Evolutionary conservation across 2,329 filamentous ascomycete species (phyloP).

Genomic region (Fusarium foetens): DNA sequence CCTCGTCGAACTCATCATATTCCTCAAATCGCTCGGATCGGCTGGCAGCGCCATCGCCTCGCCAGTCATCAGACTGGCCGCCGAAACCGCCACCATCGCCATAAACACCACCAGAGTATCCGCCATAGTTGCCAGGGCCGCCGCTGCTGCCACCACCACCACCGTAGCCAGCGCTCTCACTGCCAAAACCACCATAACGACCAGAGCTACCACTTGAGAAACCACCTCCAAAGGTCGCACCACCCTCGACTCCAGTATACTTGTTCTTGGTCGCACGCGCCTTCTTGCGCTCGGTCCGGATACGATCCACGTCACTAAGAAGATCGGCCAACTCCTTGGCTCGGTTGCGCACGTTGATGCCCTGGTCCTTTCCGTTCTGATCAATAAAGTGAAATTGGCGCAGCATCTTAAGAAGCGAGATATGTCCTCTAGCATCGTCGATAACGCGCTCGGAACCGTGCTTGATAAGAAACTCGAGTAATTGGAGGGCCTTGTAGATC

Average conservation of each 20-base stretch:
- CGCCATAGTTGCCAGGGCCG: slow-evolving; percentile 59
- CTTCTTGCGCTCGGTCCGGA: slow-evolving; percentile 87
- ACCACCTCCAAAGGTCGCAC: slow-evolving; percentile 69
- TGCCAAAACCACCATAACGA: slow-evolving; percentile 92
- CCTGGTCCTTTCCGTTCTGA: slow-evolving; percentile 96
- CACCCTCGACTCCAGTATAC: slow-evolving; percentile 93
- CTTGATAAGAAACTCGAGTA: slow-evolving; percentile 97
- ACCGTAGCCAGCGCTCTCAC: slow-evolving; percentile 79
- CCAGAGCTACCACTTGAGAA: slow-evolving; percentile 61
- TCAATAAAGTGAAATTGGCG: slow-evolving; percentile 98
- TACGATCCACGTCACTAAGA: slow-evolving; percentile 90
- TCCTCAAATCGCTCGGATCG: slow-evolving; percentile 87
- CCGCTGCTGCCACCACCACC: slow-evolving; percentile 46
- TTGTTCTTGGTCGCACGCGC: slow-evolving; percentile 90
- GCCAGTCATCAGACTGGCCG: slow-evolving; percentile 78
- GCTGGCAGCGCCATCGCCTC: slow-evolving; percentile 61
- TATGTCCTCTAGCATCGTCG: slow-evolving; percentile 93
- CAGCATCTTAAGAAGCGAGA: slow-evolving; percentile 97
- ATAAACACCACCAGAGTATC: slow-evolving; percentile 79
- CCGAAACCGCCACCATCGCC: slow-evolving; percentile 97
- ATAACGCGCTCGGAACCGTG: slow-evolving; percentile 98
- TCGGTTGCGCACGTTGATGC: slow-evolving; percentile 95
- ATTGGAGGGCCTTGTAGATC: slow-evolving; percentile 97
- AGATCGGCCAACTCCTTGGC: slow-evolving; percentile 96
- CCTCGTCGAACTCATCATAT: slow-evolving; percentile 96